Base-by-base conservation (phyloP, 345 rosid genomes). In the Draba incana region DNA sequence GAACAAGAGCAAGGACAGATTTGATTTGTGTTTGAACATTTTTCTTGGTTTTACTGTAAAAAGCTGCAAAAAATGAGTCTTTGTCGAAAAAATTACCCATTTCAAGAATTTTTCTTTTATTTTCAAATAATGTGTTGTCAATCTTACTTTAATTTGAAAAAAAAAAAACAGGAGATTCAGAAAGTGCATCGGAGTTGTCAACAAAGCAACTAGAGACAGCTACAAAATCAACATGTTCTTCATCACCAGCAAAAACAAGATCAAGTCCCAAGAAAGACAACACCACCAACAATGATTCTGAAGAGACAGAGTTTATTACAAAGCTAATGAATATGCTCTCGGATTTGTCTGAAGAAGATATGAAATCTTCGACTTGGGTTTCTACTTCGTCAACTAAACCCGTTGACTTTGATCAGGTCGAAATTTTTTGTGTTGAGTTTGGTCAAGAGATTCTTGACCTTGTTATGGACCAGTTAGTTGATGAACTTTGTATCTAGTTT, bases 401-500 rank as follows among this genome's bases (percentile, higher is more conserved):
- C 51, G 76, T 75, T 54, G 79, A 71, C 67, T 74, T 56, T 61
- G 42, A 58, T 48, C 70, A 62, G 4, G 70, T 75, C 16, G 84
- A 86, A 82, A 88, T 80, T 15, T 72, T 84, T 3, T 83, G 84
- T 46, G 45, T 44, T 25, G 85, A 81, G 10, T 55, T 86, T 49
- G 92, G 77, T 63, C 81, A 80, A 60, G 75, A 83, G 47, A 78
- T 88, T 56, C 77, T 88, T 39, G 86, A 82, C 69, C 70, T 71
- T 58, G 67, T 81, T 60, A 65, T 81, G 64, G 67, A 78, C 55
- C 82, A 81, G 54, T 52, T 81, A 42, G 76, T 71, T 15, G 83
- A 81, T 71, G 88, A 86, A 67, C 77, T 86, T 8, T 75, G 70
- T 75, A 41, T 57, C 52, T 75, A 68, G 47, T 24, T 61, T 23